These are phyloP conservation scores for Starmerella powellii DNA, from an alignment of 805 yeast genomes.

Conservation along the genomic window DNA sequence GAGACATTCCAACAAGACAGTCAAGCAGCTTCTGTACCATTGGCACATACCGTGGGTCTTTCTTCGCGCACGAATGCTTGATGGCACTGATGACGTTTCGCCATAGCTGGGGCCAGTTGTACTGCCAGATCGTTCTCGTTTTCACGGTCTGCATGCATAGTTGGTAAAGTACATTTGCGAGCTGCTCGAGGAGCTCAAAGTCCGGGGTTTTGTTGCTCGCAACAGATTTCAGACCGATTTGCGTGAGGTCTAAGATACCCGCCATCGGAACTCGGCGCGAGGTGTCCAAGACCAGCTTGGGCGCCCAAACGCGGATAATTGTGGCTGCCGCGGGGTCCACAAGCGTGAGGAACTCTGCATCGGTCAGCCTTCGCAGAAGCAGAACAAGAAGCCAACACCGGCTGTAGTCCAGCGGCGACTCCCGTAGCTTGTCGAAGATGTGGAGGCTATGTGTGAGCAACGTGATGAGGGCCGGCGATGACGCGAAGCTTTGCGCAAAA, in stretches of 20 bases:
- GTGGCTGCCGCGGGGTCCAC: conserved; percentile 10
- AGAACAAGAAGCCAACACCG: conserved; percentile 28
- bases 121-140: conserved; percentile 16
- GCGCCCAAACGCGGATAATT: conserved; percentile 14
- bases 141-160: conserved; percentile 17
- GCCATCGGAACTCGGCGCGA: conserved; percentile 25
- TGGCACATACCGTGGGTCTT: conserved; percentile 1
- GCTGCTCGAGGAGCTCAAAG: conserved; percentile 24
- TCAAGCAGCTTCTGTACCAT: conserved; percentile 15
- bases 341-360: conserved; percentile 14
- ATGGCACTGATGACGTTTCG: conserved; percentile 26
- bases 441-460: conserved; percentile 27
- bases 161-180: conserved; percentile 23
- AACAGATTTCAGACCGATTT: conserved; percentile 28
- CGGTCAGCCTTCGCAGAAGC: conserved; percentile 27
- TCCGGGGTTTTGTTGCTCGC: conserved; percentile 18
- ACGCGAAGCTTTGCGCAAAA: conserved; percentile 26
- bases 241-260: conserved; percentile 29
- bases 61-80: conserved; percentile 19
- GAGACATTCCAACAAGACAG: conserved; percentile 25
- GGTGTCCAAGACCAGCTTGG: conserved; percentile 18
- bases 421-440: conserved; percentile 25
- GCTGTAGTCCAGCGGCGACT: conserved; percentile 20
- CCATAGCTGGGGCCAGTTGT: conserved; percentile 34
- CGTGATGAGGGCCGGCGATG: conserved; percentile 22